Conservation (phyloP, 2,329 filamentous ascomycete genomes). For the Claviceps maximensis region DNA sequence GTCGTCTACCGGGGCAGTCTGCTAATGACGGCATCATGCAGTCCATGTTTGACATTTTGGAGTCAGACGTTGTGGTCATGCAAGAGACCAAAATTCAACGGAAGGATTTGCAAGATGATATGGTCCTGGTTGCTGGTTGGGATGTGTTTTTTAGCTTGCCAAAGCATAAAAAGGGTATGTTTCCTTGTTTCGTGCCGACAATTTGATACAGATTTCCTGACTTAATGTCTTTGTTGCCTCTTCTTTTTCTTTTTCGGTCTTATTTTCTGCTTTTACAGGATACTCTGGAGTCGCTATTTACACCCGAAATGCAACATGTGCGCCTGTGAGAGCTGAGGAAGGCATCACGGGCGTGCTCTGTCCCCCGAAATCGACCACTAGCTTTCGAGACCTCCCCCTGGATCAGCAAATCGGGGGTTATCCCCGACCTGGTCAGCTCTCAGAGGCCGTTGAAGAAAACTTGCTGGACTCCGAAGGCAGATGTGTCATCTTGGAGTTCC, state of each 20-base stretch:
- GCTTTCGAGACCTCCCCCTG: slow-evolving; percentile 61
- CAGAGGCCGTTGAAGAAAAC: slow-evolving; percentile 49
- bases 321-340: slow-evolving; percentile 82
- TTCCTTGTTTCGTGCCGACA: not conserved
- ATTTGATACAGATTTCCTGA: not conserved
- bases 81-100: slow-evolving; percentile 94
- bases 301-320: slow-evolving; percentile 73
- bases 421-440: slow-evolving; percentile 55
- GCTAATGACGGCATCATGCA: slow-evolving; percentile 17
- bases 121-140: slow-evolving; percentile 91
- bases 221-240: not conserved
- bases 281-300: slow-evolving; percentile 96
- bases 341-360: slow-evolving; percentile 75
- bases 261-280: slow-evolving; percentile 36
- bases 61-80: slow-evolving; percentile 86
- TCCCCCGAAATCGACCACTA: slow-evolving; percentile 54
- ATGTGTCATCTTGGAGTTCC: slow-evolving; percentile 83
- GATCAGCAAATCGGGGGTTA: slow-evolving; percentile 81
- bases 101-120: slow-evolving; percentile 85
- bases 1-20: not conserved
- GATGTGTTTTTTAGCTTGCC: slow-evolving; percentile 93
- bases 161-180: slow-evolving; percentile 75
- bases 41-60: slow-evolving; percentile 89
- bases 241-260: not conserved
- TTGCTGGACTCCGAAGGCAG: slow-evolving; percentile 81